Percentiles rank a stretch among this genome's conserved stretches.
phyloP scores from a whole-genome alignment of 768 basidiomycete genomes.

The Boletus bicolor region DNA sequence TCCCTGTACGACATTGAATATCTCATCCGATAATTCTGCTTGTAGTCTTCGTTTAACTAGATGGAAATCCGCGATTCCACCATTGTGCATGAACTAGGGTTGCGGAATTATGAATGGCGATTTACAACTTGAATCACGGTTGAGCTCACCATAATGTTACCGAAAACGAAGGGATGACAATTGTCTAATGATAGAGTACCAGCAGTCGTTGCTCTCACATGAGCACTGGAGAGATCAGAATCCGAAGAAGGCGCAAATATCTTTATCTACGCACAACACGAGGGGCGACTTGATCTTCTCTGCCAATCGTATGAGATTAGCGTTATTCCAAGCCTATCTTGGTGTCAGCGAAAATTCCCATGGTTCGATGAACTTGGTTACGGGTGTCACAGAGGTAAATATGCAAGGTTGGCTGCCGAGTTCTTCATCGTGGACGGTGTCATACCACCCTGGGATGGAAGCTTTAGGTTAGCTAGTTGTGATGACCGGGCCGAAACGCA shows the following conservation, averaged over 20 bases:
- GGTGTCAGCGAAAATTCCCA: constrained; percentile 8
- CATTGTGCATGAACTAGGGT: constrained; percentile 93
- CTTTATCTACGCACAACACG: constrained; percentile 67
- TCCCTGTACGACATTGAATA: constrained; percentile 85
- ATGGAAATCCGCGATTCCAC: constrained; percentile 82
- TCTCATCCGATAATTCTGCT: constrained; percentile 68
- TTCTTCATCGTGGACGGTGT: constrained; percentile 78
- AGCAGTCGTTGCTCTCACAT: constrained; percentile 92
- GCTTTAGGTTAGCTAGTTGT: not conserved
- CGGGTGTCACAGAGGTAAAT: constrained; percentile 93
- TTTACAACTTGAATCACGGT: not conserved
- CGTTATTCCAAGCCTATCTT: constrained; percentile 90
- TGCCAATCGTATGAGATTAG: constrained; percentile 87
- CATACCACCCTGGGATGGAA: constrained; percentile 78
- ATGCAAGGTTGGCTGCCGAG: constrained; percentile 88
- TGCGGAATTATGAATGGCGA: not conserved
- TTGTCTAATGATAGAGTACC: constrained; percentile 91
- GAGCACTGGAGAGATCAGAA: constrained; percentile 49
- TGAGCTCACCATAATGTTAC: constrained; percentile 78
- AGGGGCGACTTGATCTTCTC: constrained; percentile 97
- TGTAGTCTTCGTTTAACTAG: constrained; percentile 82
- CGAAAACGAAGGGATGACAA: constrained; percentile 92
- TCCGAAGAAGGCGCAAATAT: not conserved
- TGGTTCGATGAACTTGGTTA: constrained; percentile 33
- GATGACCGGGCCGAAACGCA: constrained; percentile 35